Base-by-base conservation (phyloP, 1,284 basidiomycete species). In the Leccinum solheimii region DNA sequence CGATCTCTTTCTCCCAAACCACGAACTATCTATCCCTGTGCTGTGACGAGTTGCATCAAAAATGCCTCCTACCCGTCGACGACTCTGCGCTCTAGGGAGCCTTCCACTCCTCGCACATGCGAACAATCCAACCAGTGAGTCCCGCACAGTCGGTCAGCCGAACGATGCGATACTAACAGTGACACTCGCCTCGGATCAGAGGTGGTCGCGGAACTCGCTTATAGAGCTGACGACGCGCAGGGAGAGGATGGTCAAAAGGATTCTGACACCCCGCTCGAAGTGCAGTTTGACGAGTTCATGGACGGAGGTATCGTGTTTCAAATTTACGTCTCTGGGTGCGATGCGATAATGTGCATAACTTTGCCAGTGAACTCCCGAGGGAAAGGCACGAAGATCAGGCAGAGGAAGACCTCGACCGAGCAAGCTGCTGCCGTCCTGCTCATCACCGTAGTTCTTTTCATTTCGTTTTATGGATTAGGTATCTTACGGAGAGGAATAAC, bases 121-220 rank as follows among this genome's bases (percentile, higher is more conserved):
- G 19, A 72, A 70, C 49, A 71, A 72, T 58, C 70, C 72, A 36
- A 57, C 57, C 40, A 72, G 69, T 74, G 55, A 71, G 72, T 62
- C 11, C 21, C 10, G 2, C 21, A 14, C 0, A 3, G 19, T 57
- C 27, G 32, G 48, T 43, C 27, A 1, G 11, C 30, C 21, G 3
- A 21, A 21, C 5, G 1, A 21, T 0, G 26, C n/a, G 48, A 55
- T 14, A 34, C 21, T 23, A 36, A n/a, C 14, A 5, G 51, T 5
- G 5, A 23, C 16, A 32, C 9, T 13, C 55, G 34, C 55, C 52
- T 8, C 53, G 54, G 67, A 59, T 27, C 55, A 71, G 72, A 69
- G 51, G 72, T 71, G 6, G 62, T 72, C 32, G 69, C 70, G 10
- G 69, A 71, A 38, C 69, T 71, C 10, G 69, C 69, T n/a, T 71